Evolutionary conservation across 2,329 filamentous ascomycete species (phyloP).

Genomic region (Pseudogymnoascus verrucosus): DNA sequence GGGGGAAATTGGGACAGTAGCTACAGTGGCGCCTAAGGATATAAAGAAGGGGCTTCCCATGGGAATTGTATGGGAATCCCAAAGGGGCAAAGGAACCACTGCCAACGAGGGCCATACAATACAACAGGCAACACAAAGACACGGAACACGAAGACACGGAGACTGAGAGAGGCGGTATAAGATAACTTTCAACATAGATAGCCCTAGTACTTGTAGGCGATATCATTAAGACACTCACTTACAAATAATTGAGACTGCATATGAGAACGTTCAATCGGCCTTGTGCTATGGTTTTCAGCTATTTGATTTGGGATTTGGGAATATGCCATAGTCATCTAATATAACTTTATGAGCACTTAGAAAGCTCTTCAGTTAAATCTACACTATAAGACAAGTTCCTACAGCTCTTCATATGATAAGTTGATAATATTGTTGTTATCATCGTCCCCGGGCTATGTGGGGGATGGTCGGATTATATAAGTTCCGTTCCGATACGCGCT

Average conservation of each 20-base stretch:
- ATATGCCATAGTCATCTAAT: conserved; percentile 59
- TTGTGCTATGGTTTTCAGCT: conserved; percentile 35
- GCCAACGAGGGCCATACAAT: background rate
- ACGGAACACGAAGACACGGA: background rate
- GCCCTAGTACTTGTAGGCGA: background rate
- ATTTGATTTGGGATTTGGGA: conserved; percentile 54
- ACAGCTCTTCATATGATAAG: background rate
- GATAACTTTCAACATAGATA: background rate
- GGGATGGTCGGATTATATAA: background rate
- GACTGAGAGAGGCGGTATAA: background rate
- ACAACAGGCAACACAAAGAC: background rate
- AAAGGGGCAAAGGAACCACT: background rate
- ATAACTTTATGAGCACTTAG: conserved; percentile 63
- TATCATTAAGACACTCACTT: background rate
- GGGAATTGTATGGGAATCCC: background rate
- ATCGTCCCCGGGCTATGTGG: background rate
- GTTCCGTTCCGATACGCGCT: background rate
- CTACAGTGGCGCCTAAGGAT: background rate
- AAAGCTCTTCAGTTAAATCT: conserved; percentile 67
- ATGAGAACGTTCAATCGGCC: background rate
- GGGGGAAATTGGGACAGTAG: background rate
- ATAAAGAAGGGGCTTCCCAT: background rate
- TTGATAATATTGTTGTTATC: background rate
- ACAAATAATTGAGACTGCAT: no score
- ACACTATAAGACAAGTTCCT: conserved; percentile 43